Percentiles rank a stretch among this genome's conserved stretches.
phyloP scores from a whole-genome alignment of 176 grass and related monocot genomes.

The Ananas comosus region DNA sequence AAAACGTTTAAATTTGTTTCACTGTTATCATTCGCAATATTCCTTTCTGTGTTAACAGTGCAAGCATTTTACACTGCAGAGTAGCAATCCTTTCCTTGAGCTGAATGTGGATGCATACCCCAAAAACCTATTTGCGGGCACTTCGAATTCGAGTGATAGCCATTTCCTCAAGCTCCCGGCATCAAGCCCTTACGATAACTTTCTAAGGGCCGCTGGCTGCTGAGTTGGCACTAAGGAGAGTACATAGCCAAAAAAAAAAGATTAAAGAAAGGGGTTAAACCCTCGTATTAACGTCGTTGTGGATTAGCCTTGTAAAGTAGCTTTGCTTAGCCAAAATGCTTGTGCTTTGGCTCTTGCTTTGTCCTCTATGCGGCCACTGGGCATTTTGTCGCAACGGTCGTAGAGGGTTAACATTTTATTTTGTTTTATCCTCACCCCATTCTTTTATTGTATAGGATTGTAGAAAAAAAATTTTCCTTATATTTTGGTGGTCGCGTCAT shows the following conservation, averaged over 20 bases:
- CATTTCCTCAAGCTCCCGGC: slow-evolving; percentile 62
- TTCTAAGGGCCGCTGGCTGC: slow-evolving; percentile 78
- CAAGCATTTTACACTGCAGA: slow-evolving; percentile 26
- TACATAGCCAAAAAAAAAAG: background rate
- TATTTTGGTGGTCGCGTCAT: too few species aligned
- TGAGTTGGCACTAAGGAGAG: slow-evolving; percentile 22
- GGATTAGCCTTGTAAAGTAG: too few species aligned
- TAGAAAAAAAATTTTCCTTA: too few species aligned
- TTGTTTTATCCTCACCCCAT: too few species aligned
- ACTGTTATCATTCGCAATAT: background rate
- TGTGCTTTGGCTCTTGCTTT: too few species aligned
- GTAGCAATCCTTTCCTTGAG: slow-evolving; percentile 53
- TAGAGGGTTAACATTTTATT: too few species aligned
- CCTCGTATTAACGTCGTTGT: too few species aligned
- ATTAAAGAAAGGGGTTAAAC: too few species aligned
- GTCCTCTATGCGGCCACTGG: too few species aligned
- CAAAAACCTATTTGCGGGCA: slow-evolving; percentile 19
- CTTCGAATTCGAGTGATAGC: background rate
- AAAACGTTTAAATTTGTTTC: background rate
- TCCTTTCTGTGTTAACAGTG: background rate
- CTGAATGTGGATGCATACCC: slow-evolving; percentile 30
- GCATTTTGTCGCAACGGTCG: too few species aligned
- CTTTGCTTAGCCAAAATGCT: too few species aligned
- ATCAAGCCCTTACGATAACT: slow-evolving; percentile 77
- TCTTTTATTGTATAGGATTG: too few species aligned